These are phyloP conservation scores for Saccharomycopsis hybrid DNA, from an alignment of 1,139 yeast species.

Conservation along the genomic window DNA sequence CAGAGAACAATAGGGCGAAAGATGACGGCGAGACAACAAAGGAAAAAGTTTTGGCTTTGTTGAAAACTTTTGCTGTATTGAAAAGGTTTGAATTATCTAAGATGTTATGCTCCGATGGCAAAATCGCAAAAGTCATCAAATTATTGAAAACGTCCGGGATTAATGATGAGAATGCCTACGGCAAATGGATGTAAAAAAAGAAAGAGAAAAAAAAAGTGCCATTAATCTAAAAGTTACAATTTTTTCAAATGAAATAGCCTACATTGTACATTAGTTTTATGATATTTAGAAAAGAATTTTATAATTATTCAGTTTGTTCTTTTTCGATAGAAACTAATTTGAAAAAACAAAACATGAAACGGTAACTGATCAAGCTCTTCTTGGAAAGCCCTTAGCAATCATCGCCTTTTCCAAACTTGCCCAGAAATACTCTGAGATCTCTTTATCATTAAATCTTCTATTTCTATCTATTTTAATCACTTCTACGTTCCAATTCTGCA, in stretches of 20 bases:
- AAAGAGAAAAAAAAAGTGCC: not conserved
- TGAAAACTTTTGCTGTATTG: constrained; percentile 9
- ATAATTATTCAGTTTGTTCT: no score
- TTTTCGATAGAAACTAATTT: no score
- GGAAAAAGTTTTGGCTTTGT: constrained; percentile 13
- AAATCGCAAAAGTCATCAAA: not conserved
- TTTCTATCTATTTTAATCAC: constrained; percentile 72
- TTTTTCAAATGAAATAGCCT: no score
- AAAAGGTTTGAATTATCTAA: constrained; percentile 6
- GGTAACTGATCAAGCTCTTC: not conserved
- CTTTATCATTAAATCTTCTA: constrained; percentile 82
- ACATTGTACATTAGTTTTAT: no score
- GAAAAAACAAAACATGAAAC: no score
- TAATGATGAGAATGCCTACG: not conserved
- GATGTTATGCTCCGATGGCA: constrained; percentile 8
- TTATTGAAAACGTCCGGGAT: not conserved
- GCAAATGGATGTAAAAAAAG: not conserved
- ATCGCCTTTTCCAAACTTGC: constrained; percentile 59
- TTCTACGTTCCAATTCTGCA: constrained; percentile 84
- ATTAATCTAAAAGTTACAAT: no score
- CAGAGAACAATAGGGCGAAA: not conserved
- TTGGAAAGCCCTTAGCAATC: constrained; percentile 36
- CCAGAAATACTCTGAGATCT: constrained; percentile 84
- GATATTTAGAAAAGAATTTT: no score
- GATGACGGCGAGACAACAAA: no score